Evolutionary conservation across 768 basidiomycete genomes (phyloP).

Genomic region (Calocybe cyanea): DNA sequence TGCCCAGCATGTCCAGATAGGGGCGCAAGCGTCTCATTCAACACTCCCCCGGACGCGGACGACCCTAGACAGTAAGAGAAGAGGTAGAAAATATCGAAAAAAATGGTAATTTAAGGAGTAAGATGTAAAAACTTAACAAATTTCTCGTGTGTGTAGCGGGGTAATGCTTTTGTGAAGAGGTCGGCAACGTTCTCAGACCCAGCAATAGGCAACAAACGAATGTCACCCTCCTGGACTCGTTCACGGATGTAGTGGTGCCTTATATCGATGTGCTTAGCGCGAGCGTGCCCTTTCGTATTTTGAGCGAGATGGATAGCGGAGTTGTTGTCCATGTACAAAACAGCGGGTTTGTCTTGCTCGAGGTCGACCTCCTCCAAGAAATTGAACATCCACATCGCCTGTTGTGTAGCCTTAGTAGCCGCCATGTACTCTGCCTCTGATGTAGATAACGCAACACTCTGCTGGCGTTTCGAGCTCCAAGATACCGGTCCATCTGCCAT

Average conservation of each 20-base stretch:
- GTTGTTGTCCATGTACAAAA: neutral
- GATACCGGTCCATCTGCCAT: constrained; percentile 21
- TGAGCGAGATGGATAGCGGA: neutral
- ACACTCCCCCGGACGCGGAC: too few species aligned
- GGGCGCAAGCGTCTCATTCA: too few species aligned
- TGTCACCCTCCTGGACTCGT: neutral
- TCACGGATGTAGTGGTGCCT: neutral
- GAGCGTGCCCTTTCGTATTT: neutral
- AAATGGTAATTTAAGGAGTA: too few species aligned
- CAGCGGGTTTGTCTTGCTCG: neutral
- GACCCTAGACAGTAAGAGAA: too few species aligned
- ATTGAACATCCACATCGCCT: neutral
- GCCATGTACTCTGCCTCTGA: neutral
- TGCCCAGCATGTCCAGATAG: too few species aligned
- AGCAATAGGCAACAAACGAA: neutral
- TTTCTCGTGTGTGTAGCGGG: neutral
- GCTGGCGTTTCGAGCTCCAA: constrained; percentile 28
- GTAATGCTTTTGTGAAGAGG: neutral
- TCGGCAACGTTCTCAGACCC: neutral
- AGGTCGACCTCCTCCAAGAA: neutral
- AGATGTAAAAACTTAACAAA: neutral
- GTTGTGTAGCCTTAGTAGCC: neutral
- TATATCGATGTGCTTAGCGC: neutral
- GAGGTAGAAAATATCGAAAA: too few species aligned
- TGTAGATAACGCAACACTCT: constrained; percentile 4